A percentile compares a stretch with the other conserved stretches of the same genome.
Conservation (phyloP, 768 basidiomycete genomes). For the Sistotremastrum suecicum region DNA sequence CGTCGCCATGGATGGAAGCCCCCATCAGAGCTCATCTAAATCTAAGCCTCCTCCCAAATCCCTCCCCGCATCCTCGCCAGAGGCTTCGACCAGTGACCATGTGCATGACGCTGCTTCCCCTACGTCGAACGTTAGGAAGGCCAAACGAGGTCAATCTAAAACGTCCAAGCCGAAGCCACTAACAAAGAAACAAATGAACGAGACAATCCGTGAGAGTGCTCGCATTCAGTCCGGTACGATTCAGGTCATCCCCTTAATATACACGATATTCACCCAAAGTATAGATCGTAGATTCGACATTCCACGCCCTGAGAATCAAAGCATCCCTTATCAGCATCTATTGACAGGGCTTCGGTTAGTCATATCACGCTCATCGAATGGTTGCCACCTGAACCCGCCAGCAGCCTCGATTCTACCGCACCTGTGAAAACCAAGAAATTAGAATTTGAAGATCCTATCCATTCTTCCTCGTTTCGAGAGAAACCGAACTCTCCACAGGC, state of each 20-base stretch:
- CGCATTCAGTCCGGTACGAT: constrained; percentile 1
- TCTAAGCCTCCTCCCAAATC: neutral
- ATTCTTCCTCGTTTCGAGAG: neutral
- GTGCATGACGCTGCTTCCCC: neutral
- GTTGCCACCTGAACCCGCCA: neutral
- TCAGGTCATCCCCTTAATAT: neutral
- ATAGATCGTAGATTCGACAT: constrained; percentile 3
- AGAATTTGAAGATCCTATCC: too few species aligned
- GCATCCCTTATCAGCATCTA: neutral
- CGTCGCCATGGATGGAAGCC: neutral
- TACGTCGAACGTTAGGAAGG: neutral
- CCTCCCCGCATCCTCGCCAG: neutral
- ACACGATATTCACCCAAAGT: neutral
- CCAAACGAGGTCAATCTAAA: neutral
- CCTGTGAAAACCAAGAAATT: too few species aligned
- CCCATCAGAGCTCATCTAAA: neutral
- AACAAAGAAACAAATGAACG: constrained; percentile 3
- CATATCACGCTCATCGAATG: neutral
- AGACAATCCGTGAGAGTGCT: constrained; percentile 2
- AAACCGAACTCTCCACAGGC: neutral
- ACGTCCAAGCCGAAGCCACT: neutral
- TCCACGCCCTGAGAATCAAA: neutral
- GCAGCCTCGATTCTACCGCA: neutral
- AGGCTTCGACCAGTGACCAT: neutral
- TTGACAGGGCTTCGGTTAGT: constrained; percentile 1